Base-by-base conservation (phyloP, 164 flowering plant species). In the Taxillus chinensis region DNA sequence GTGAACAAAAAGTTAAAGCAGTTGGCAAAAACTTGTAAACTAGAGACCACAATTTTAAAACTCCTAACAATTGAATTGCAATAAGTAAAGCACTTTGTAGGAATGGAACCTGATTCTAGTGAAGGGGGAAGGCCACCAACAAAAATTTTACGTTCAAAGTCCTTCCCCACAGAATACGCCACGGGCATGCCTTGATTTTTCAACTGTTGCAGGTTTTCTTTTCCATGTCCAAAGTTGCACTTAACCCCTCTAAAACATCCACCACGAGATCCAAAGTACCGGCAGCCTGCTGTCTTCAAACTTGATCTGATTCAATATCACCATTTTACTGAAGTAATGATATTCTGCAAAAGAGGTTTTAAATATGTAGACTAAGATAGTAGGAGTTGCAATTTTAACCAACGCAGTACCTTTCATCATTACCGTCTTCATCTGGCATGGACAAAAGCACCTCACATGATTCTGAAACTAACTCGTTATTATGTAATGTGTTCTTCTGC, bases 81-180 rank as follows among this genome's bases (percentile, higher is more conserved):
- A 54, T 1, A 17, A 8, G 8, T 5, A 54, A 3, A 17, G 16
- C 3, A 3, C 17, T 27, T 17, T n/a, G 17, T 17, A 38, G 13
- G 41, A 16, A 52, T 49, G 72, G 62, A 49, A 84, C 86, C 86
- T 64, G 85, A 79, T 51, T 79, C 75, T 51, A 79, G 8, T 7
- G 72, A 64, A 58, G 72, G 65, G 1, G 81, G 82, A 27, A 85
- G 83, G 49, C 90, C 85, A 41, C 85, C 85, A 5, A 81, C 69
- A 68, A 77, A 84, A 54, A 82, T 69, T 68, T 71, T 82, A 38
- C 78, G 62, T 40, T 55, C 72, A 3, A 70, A 61, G 6, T 70
- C 71, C 14, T 63, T 64, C 5, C 59, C 42, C 10, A 48, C 14
- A 57, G 38, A 68, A 64, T 50, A 66, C 59, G 43, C 37, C 16